A percentile compares a stretch with the other conserved stretches of the same genome.
These are phyloP conservation scores for Aphanomyces euteiches DNA, from an alignment of 352 stramenopile genomes.

Conservation along the genomic window DNA sequence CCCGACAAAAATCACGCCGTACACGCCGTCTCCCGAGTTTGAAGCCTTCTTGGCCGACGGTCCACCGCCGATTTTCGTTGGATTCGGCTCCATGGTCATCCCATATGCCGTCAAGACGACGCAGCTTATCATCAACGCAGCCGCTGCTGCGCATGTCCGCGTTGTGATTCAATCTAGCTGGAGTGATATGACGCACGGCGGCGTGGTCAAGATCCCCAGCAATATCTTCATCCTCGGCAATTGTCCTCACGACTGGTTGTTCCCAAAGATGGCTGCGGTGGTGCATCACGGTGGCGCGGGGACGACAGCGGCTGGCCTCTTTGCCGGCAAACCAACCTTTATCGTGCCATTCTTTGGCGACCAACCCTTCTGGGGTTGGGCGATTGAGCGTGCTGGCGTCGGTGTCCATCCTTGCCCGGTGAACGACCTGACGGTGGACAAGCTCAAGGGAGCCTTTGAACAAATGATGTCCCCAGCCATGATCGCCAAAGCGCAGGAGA, in stretches of 20 bases:
- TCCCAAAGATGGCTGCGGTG: slow-evolving; percentile 83
- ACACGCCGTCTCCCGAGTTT: slow-evolving; percentile 54
- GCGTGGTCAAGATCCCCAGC: slow-evolving; percentile 40
- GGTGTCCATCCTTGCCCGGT: slow-evolving; percentile 85
- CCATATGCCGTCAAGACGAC: slow-evolving; percentile 60
- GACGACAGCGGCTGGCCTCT: slow-evolving; percentile 59
- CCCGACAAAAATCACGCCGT: slow-evolving; percentile 29
- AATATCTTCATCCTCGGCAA: slow-evolving; percentile 66
- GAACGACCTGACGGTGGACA: slow-evolving; percentile 71
- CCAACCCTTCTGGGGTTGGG: slow-evolving; percentile 92
- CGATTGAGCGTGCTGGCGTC: slow-evolving; percentile 63
- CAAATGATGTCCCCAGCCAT: slow-evolving; percentile 54
- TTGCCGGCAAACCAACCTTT: slow-evolving; percentile 89
- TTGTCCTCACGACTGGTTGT: slow-evolving; percentile 89
- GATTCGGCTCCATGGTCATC: slow-evolving; percentile 93
- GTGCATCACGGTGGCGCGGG: slow-evolving; percentile 76
- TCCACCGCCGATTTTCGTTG: slow-evolving; percentile 87
- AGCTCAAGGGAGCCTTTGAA: slow-evolving; percentile 73
- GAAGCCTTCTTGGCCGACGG: neutral
- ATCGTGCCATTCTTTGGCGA: slow-evolving; percentile 95
- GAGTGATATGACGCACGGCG: slow-evolving; percentile 60
- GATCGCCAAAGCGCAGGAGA: slow-evolving; percentile 40
- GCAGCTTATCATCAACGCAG: slow-evolving; percentile 86
- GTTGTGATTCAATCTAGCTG: slow-evolving; percentile 89
- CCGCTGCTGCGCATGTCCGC: slow-evolving; percentile 48